phyloP scores from a whole-genome alignment of 164 flowering plant genomes.

The Macadamia tetraphylla region DNA sequence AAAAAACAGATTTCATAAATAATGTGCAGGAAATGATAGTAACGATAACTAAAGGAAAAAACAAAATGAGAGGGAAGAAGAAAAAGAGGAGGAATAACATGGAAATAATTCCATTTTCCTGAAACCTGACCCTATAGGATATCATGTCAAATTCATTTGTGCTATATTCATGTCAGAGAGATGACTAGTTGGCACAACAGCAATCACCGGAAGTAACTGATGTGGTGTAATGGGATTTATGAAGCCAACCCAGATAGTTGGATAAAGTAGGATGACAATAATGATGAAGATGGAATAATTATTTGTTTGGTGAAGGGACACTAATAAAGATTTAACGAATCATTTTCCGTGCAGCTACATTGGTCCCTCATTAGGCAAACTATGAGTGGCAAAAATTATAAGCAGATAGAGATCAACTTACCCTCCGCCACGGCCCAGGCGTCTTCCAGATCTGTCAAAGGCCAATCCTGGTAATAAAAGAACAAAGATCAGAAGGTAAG shows the following conservation, averaged over 20 bases:
- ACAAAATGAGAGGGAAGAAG: neutral
- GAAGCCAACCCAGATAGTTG: neutral
- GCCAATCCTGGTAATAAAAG: conserved; percentile 63
- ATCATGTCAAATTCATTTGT: too few species aligned
- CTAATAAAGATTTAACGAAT: neutral
- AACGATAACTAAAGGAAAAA: neutral
- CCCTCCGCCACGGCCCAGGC: conserved; percentile 99
- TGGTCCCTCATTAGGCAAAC: neutral
- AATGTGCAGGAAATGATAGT: neutral
- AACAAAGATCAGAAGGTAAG: neutral
- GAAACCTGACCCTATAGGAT: too few species aligned
- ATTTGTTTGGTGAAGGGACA: too few species aligned
- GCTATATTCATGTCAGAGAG: neutral
- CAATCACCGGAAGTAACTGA: neutral
- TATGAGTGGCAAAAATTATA: neutral
- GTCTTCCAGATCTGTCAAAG: conserved; percentile 88
- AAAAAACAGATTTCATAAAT: neutral
- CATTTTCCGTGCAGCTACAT: neutral
- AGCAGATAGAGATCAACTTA: conserved; percentile 25
- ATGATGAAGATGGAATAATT: neutral
- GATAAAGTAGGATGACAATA: neutral
- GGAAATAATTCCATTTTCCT: too few species aligned
- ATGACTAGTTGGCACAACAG: neutral
- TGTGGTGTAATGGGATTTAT: neutral
- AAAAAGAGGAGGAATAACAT: neutral